Evolutionary conservation across 2,329 filamentous ascomycete species (phyloP).

Genomic region (Knufia petricola): DNA sequence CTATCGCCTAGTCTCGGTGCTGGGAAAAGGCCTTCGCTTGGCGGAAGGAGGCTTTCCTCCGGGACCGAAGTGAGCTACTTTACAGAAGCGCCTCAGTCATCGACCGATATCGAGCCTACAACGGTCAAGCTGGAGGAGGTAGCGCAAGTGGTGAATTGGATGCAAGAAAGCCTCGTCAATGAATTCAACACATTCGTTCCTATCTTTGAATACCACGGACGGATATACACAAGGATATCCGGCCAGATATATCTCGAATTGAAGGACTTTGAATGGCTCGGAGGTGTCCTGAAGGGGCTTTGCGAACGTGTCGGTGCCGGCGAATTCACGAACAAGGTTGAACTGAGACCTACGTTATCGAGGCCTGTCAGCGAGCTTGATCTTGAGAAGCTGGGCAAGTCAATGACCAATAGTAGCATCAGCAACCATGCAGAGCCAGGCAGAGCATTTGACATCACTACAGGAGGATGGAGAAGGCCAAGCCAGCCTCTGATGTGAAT

Average conservation of each 20-base stretch:
- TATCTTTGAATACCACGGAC: constrained; percentile 49
- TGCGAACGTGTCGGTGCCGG: constrained; percentile 38
- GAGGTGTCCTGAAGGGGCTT: constrained; percentile 47
- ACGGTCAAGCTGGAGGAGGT: constrained; percentile 29
- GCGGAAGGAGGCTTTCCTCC: background rate
- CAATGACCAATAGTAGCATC: background rate
- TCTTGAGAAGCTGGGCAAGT: constrained; percentile 9
- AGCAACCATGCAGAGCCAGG: constrained; percentile 4
- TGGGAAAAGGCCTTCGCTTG: background rate
- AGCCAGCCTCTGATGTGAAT: background rate
- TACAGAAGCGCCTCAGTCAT: background rate
- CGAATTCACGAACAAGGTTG: constrained; percentile 17
- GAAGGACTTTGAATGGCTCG: constrained; percentile 66
- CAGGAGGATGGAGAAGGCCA: constrained; percentile 6
- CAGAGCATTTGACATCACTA: background rate
- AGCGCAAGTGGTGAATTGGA: constrained; percentile 46
- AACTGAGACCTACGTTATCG: constrained; percentile 8
- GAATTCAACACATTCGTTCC: constrained; percentile 65
- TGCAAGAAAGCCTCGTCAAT: constrained; percentile 43
- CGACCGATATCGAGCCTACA: constrained; percentile 11
- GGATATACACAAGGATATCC: constrained; percentile 63
- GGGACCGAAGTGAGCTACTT: background rate
- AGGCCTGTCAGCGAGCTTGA: constrained; percentile 8
- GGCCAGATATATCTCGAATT: constrained; percentile 77
- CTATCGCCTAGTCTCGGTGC: constrained; percentile 15